A percentile compares a stretch with the other conserved stretches of the same genome.
Conservation (phyloP, 495 filamentous ascomycete species). For the Chaetomium tenue region DNA sequence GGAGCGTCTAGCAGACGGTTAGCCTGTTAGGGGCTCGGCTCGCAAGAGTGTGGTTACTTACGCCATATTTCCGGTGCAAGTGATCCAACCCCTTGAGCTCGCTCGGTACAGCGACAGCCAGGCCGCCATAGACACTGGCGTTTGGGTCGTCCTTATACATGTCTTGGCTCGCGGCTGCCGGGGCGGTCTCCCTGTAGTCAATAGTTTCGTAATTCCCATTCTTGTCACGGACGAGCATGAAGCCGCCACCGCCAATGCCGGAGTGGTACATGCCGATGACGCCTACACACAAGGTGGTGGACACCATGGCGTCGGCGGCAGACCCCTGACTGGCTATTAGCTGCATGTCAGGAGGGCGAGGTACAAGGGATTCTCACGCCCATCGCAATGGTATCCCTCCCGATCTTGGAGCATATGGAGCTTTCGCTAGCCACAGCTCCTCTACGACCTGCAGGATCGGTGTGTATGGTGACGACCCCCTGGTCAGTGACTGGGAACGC, state of each 20-base stretch:
- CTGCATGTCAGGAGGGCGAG: not conserved
- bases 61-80: constrained; percentile 65
- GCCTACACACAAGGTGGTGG: constrained; percentile 71
- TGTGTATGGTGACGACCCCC: constrained; percentile 6
- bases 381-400: constrained; percentile 63
- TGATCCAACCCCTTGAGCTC: constrained; percentile 76
- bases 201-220: constrained; percentile 69
- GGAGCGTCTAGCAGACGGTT: constrained; percentile 23
- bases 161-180: constrained; percentile 69
- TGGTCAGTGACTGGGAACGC: constrained; percentile 11
- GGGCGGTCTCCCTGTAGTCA: constrained; percentile 85
- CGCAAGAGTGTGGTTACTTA: constrained; percentile 16
- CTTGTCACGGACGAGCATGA: constrained; percentile 68
- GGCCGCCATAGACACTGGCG: constrained; percentile 43
- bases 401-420: constrained; percentile 70
- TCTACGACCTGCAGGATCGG: constrained; percentile 23
- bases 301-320: constrained; percentile 72
- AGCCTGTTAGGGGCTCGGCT: not conserved
- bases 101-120: constrained; percentile 68
- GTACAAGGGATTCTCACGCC: constrained; percentile 43
- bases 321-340: constrained; percentile 49
- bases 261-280: constrained; percentile 87
- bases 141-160: constrained; percentile 62
- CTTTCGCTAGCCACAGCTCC: constrained; percentile 84
- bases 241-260: constrained; percentile 86